Evolutionary conservation across 352 stramenopile genomes (phyloP), one percentile per base, ranked within the genome.

Genomic region (Pythium pyrilobum): DNA sequence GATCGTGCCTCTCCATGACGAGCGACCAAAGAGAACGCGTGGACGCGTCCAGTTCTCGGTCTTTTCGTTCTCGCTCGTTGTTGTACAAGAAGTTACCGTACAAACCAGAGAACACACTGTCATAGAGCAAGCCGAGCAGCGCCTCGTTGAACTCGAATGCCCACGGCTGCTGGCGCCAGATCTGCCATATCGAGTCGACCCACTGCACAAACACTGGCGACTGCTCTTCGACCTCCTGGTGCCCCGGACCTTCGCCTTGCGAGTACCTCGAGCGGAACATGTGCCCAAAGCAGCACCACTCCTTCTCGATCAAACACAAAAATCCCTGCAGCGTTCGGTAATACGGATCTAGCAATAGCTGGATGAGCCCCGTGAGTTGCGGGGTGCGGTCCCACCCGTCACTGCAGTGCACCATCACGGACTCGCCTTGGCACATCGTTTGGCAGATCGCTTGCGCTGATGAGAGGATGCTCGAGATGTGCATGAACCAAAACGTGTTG

Each of bases 191-290:
- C 38, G 91, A 96, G 81, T 99, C 97, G 28, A 99, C 62, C 79
- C 97, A 99, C 72, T 99, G 96, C 21, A 99, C 66, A 71, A 99
- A 99, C 25, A 99, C 96, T 1, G 97, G 97, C 37, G 96, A 98
- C 46, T 97, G 85, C 66, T 99, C 92, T 56, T 98, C 93, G 27
- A 99, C 83, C 57, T 98, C 94, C 61, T 95, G 84, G 36, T 96
- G 88, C 8, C 89, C 87, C 5, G 89, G 90, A 12, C 85, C 78
- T 70, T 98, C 89, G n/a, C 96, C 95, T 62, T 99, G 96, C 4
- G 88, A 95, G 62, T 91, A 97, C 8, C 97, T 82, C n/a, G 85
- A 85, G 32, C 97, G 94, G 64, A 99, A 99, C 49, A 98, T 96
- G 80, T 99, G 97, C 0, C 97, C 97, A 69, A 99, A 99, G 10